phyloP scores from a whole-genome alignment of 2,329 filamentous ascomycete species.

The Fonsecaea monophora region DNA sequence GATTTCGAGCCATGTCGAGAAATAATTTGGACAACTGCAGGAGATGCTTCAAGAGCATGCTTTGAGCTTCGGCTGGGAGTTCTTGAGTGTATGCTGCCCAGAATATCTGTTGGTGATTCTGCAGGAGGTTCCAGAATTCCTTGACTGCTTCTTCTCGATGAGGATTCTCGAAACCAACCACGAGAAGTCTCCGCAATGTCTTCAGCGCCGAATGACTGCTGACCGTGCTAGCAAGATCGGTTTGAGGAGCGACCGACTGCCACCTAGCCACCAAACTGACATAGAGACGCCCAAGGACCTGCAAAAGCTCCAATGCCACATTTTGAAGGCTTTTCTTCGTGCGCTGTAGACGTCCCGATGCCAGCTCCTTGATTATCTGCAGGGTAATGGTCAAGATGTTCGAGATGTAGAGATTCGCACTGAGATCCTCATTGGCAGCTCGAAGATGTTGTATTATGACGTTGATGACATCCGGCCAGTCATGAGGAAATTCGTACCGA shows the following conservation, averaged over 20 bases:
- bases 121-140: constrained; percentile 80
- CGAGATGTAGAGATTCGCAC: constrained; percentile 27
- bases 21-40: constrained; percentile 92
- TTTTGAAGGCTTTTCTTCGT: constrained; percentile 79
- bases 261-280: constrained; percentile 69
- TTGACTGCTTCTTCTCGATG: constrained; percentile 77
- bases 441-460: constrained; percentile 49
- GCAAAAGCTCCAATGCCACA: constrained; percentile 82
- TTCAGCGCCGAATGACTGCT: constrained; percentile 73
- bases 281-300: constrained; percentile 79
- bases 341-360: constrained; percentile 75
- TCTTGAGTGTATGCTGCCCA: constrained; percentile 68
- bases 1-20: constrained; percentile 78
- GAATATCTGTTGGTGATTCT: constrained; percentile 78
- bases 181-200: constrained; percentile 76
- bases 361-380: constrained; percentile 88
- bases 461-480: constrained; percentile 67
- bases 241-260: constrained; percentile 62
- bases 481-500: constrained; percentile 83
- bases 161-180: constrained; percentile 83
- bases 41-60: constrained; percentile 80
- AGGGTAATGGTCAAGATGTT: constrained; percentile 59
- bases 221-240: constrained; percentile 64
- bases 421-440: constrained; percentile 27
- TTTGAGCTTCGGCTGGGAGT: constrained; percentile 58